Percentiles rank a stretch among this genome's conserved stretches.
Evolutionary conservation across 2,329 filamentous ascomycete species (phyloP).

Genomic region (Epichloe festucae): DNA sequence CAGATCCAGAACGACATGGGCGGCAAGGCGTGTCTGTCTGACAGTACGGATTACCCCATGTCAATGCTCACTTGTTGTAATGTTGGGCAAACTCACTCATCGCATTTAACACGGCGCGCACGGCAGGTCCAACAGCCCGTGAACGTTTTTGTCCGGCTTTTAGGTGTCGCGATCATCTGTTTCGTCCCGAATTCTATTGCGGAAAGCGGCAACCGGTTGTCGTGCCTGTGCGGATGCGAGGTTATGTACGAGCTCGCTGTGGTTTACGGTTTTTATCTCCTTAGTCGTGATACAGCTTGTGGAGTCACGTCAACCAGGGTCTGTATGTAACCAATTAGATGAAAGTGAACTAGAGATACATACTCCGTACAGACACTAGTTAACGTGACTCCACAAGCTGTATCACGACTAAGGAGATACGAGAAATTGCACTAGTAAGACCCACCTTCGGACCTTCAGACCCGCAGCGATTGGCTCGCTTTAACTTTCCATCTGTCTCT

Average conservation of each 20-base stretch:
- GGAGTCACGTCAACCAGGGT: too few species aligned
- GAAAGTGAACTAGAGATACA: too few species aligned
- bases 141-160: conserved; percentile 8
- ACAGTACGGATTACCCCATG: too few species aligned
- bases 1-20: too few species aligned
- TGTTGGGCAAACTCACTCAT: conserved; percentile 5
- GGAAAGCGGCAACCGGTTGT: neutral
- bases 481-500: conserved; percentile 7
- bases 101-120: conserved; percentile 10
- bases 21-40: too few species aligned
- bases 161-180: neutral
- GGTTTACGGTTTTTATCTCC: neutral
- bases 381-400: too few species aligned
- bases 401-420: too few species aligned
- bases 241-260: neutral
- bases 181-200: neutral
- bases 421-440: neutral
- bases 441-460: neutral
- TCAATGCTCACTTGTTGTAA: too few species aligned
- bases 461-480: conserved; percentile 13
- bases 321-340: too few species aligned
- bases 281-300: too few species aligned
- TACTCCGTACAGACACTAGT: too few species aligned
- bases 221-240: neutral
- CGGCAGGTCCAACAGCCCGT: conserved; percentile 11